These are phyloP conservation scores for Penicillium cosmopolitanum DNA, from an alignment of 495 filamentous ascomycete genomes.

Conservation along the genomic window DNA sequence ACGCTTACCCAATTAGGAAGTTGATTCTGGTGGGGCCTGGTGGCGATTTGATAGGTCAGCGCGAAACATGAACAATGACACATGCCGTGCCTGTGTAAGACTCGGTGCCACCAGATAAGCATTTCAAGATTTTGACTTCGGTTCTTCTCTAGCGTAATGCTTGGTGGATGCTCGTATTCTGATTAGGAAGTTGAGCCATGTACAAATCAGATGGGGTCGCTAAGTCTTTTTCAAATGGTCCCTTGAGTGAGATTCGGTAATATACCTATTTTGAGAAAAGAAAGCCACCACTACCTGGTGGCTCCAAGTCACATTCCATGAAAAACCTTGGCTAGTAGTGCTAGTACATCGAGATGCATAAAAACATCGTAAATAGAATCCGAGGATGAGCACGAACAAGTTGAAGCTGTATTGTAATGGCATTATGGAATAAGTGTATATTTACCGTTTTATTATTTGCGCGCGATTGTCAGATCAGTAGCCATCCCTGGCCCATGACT, in stretches of 20 bases:
- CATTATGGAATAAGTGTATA: background rate
- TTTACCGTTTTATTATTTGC: background rate
- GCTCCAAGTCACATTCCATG: no score
- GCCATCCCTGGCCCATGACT: conserved; percentile 1
- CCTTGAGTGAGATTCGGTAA: no score
- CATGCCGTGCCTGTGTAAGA: background rate
- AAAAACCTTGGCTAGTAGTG: no score
- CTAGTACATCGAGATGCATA: no score
- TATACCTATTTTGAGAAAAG: no score
- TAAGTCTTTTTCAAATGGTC: no score
- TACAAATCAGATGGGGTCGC: no score
- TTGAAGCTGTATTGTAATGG: background rate
- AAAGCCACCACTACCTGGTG: no score
- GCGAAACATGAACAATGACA: background rate
- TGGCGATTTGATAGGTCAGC: background rate
- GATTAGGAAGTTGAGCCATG: no score
- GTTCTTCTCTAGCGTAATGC: no score
- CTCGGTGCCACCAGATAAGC: background rate
- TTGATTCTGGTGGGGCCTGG: conserved; percentile 5
- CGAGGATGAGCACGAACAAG: background rate
- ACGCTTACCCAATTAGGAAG: conserved; percentile 2
- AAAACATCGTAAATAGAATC: background rate
- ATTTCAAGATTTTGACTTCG: no score
- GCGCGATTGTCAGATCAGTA: background rate
- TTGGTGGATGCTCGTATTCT: no score